Evolutionary conservation across 2,329 filamentous ascomycete species (phyloP), one percentile per base, ranked within the genome.

Genomic region (Aspergillus sp.): DNA sequence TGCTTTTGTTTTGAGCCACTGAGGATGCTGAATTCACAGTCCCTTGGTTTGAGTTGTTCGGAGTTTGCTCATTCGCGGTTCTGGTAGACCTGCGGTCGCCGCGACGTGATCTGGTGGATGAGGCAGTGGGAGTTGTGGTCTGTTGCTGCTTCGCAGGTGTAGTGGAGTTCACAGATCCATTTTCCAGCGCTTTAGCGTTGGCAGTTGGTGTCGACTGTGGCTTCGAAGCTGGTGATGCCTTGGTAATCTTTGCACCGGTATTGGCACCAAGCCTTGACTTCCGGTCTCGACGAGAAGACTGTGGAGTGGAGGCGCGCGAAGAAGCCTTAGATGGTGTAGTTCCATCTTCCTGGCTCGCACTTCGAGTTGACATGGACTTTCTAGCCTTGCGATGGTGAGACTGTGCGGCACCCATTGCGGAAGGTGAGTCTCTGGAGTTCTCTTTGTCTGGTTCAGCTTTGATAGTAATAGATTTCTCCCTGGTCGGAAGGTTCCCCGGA

Each of bases 301-400:
- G 42, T 2, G 60, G 58, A 9, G 61, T 64, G 2, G 62, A 57
- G 8, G 50, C 39, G 30, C 43, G 61, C 49, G 60, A 42, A 7
- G 58, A 52, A 3, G 49, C 11, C 30, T 53, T 52, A 15, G 56
- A 41, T 15, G 55, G 57, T 15, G 38, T 39, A n/a, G 34, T 45
- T 8, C 17, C 34, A 9, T 48, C 59, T 24, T 61, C 48, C 24
- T 45, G 36, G 11, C 34, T 36, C n/a, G n/a, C 56, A 17, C 53
- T 39, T 64, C 60, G 24, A 57, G 36, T 9, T 59, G 63, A 52
- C 53, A 64, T 57, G 9, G 64, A 65, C 54, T 60, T 61, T 51
- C 63, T 55, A 18, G 55, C 48, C 49, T 53, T 60, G 36, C 59
- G 62, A 13, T 13, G 45, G 8, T 51, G 55, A 15, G 60, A 56